Evolutionary conservation across 495 filamentous ascomycete genomes (phyloP).

Genomic region (Rhizodiscina lignyota): DNA sequence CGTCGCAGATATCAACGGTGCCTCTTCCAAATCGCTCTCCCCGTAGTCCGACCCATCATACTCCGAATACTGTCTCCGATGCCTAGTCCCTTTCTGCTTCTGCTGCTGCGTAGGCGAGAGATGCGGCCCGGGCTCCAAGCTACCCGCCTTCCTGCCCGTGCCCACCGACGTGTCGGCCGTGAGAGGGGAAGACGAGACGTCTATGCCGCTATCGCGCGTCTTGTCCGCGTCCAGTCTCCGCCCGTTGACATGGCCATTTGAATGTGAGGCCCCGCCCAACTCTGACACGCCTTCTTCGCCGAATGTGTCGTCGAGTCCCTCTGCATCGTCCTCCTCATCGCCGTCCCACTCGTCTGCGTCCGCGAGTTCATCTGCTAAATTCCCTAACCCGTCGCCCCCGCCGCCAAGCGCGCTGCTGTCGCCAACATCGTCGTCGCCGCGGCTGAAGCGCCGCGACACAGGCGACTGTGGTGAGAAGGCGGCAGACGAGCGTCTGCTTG

Average conservation of each 20-base stretch:
- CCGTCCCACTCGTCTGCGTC: constrained; percentile 44
- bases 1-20: constrained; percentile 38
- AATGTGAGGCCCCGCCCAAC: no score
- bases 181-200: background rate
- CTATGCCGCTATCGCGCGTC: constrained; percentile 9
- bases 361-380: constrained; percentile 65
- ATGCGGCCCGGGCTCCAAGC: no score
- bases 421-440: constrained; percentile 22
- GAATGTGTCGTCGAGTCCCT: constrained; percentile 12
- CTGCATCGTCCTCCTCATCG: constrained; percentile 36
- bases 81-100: constrained; percentile 22
- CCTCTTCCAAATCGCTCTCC: constrained; percentile 42
- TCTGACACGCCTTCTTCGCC: constrained; percentile 2
- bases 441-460: constrained; percentile 34
- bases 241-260: no score
- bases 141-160: background rate
- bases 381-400: constrained; percentile 39
- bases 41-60: constrained; percentile 44
- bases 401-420: constrained; percentile 12
- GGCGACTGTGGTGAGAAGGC: constrained; percentile 42
- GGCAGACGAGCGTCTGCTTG: constrained; percentile 23
- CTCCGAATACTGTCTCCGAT: constrained; percentile 31
- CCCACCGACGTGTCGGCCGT: constrained; percentile 19
- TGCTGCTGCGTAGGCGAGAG: constrained; percentile 12
- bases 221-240: constrained; percentile 7